A percentile compares a stretch with the other conserved stretches of the same genome.
Evolutionary conservation across 352 stramenopile species (phyloP).

Genomic region (Phytophthora palmivora): DNA sequence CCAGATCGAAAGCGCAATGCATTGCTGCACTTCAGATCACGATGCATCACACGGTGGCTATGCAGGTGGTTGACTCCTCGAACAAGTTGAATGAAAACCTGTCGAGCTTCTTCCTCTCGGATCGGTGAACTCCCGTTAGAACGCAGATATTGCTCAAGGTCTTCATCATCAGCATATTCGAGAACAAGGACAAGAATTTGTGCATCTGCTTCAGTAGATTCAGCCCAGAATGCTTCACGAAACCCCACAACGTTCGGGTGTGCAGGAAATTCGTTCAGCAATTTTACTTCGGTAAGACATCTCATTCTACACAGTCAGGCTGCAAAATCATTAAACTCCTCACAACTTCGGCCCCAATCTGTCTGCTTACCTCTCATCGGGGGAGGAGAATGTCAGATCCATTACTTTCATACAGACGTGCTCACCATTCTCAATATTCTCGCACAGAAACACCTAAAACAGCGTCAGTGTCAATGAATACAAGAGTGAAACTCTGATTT

Average conservation of each 20-base stretch:
- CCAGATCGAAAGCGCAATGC: constrained; percentile 79
- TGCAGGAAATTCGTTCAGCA: constrained; percentile 51
- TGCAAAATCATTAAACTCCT: neutral
- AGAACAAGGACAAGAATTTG: constrained; percentile 62
- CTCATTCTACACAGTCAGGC: constrained; percentile 23
- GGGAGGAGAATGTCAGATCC: constrained; percentile 51
- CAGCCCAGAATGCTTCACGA: constrained; percentile 60
- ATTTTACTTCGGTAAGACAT: constrained; percentile 56
- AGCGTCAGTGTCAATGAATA: neutral
- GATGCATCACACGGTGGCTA: constrained; percentile 64
- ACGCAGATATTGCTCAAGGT: constrained; percentile 58
- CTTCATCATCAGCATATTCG: constrained; percentile 72
- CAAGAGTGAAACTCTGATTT: neutral
- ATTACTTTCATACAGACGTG: constrained; percentile 68
- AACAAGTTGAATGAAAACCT: constrained; percentile 75
- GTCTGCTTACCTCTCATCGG: constrained; percentile 46
- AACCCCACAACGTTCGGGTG: constrained; percentile 67
- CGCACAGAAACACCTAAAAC: constrained; percentile 56
- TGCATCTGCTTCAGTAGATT: constrained; percentile 1
- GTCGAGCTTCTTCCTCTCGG: constrained; percentile 24
- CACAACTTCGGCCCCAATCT: neutral
- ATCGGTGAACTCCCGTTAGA: neutral
- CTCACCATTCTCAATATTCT: constrained; percentile 28
- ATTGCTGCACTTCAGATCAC: constrained; percentile 90
- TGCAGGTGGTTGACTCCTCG: constrained; percentile 88